phyloP scores from a whole-genome alignment of 116 monocot species.

The Dioscorea cayenensis region DNA sequence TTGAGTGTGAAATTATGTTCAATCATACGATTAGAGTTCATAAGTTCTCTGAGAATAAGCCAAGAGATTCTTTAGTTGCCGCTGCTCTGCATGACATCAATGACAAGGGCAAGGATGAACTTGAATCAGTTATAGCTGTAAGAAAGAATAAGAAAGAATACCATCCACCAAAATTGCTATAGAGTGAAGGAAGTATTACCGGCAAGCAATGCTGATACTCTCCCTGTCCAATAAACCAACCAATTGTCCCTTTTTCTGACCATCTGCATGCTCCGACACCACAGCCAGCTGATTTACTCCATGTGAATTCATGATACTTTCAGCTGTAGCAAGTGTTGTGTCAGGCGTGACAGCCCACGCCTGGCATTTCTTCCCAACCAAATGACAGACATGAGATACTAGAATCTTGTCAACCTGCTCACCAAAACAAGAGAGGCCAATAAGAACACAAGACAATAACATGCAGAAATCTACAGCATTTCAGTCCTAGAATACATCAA shows the following conservation, averaged over 20 bases:
- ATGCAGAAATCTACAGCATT: too few species aligned
- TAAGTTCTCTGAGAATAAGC: neutral
- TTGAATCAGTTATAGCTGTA: too few species aligned
- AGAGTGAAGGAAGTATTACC: constrained; percentile 17
- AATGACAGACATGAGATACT: constrained; percentile 32
- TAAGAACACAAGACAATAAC: neutral
- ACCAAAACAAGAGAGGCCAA: neutral
- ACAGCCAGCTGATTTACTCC: constrained; percentile 52
- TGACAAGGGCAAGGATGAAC: too few species aligned
- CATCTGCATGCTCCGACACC: constrained; percentile 20
- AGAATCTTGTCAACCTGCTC: constrained; percentile 29
- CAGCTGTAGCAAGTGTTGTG: constrained; percentile 43
- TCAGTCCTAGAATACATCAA: too few species aligned
- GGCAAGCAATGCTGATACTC: constrained; percentile 47
- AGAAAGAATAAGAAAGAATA: neutral
- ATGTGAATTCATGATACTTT: constrained; percentile 54
- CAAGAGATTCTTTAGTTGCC: constrained; percentile 25
- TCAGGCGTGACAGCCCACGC: constrained; percentile 40
- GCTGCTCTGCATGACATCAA: constrained; percentile 17
- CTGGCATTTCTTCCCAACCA: constrained; percentile 16
- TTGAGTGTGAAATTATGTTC: too few species aligned
- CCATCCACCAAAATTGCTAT: neutral
- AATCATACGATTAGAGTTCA: neutral
- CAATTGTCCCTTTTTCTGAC: constrained; percentile 18
- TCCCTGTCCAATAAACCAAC: constrained; percentile 60